Evolutionary conservation across 2,329 filamentous ascomycete species (phyloP), one percentile per base, ranked within the genome.

Genomic region (Diaporthe ilicicola): DNA sequence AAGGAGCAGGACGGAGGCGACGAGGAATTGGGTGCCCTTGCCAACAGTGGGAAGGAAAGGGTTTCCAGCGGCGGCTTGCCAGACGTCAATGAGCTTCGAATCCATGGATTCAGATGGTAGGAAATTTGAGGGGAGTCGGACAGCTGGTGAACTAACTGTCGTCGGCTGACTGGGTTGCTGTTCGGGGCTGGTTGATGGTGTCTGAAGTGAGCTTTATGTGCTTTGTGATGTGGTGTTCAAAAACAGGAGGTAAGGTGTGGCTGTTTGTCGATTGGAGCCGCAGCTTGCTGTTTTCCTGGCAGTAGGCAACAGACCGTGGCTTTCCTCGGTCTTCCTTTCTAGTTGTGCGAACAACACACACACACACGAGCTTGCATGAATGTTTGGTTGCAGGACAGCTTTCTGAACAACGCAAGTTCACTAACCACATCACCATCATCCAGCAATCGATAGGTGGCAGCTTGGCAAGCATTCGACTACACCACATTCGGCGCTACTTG

Each of bases 41-140:
- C 89, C 88, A 77, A 98, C 84, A 70, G 90, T 81, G 73, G 95
- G 94, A 77, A 91, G 84, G 85, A 96, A 98, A 74, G 94, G 94
- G 85, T 90, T 93, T 88, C 90, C 90, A 83, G 93, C 90, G 85
- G 95, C 93, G 88, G 94, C 93, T 88, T 97, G 92, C 95, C 95
- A 98, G 85, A 97, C 89, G 82, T 96, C 91, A 84, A 92, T 91
- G 83, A 97, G 86, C 87, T 93, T 94, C 79, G 91, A 89, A 89
- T 93, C 91, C 91, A 93, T 93, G 85, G 69, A n/a, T 15, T 9
- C 44, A 24, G 17, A 37, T 19, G 64, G 19, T 3, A 24, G n/a
- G 13, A 42, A 12, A 6, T 19, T 10, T 9, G 22, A 24, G 29
- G 19, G 34, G 17, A 32, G 34, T 27, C n/a, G 56, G 56, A 46